Evolutionary conservation across 495 filamentous ascomycete species (phyloP), one percentile per base, ranked within the genome.

Genomic region (Aspergillus leporis): DNA sequence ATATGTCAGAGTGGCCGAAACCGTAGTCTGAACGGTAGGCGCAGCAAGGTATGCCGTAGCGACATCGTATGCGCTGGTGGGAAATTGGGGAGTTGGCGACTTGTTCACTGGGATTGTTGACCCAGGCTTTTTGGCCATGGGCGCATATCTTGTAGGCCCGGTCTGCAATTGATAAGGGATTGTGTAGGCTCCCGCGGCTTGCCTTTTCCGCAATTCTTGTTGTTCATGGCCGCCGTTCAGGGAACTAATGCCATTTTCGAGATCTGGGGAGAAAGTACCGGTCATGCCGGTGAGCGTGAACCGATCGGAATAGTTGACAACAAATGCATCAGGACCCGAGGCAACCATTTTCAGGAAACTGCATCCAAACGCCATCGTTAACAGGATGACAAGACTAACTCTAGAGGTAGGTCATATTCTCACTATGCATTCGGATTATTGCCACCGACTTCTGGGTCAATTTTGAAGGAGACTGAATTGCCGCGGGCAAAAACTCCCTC

Each of bases 221-320:
- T 61, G 64, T 14, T 66, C 60, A 41, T 60, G 40, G 5, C 51
- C 59, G 6, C 61, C 67, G 23, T 49, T 50, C 41, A 84, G 74
- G n/a, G 68, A 72, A 41, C 66, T 66, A 40, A 80, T 61, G 6
- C 71, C 82, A 12, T 72, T 46, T 45, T 63, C 51, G 4, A 86
- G 73, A 6, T 69, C 64, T 18, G 78, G 53, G 7, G 82, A 72
- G 53, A 89, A 88, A 5, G 74, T 72, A 45, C 88, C 88, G 23
- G 82, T 87, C 87, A 90, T 90, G 66, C 81, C 81, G 9, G 75
- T 78, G 32, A 90, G 66, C 30, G 86, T 81, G 68, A 92, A 92
- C 54, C 86, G 86, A 25, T 68, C 57, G 18, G 87, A 87, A 69
- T 81, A 90, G 60, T 82, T 87, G 46, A 76, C 79, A 0, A 86